phyloP scores from a whole-genome alignment of 1,139 yeast genomes.

The Nakaseomyces kungkrabaensis region DNA sequence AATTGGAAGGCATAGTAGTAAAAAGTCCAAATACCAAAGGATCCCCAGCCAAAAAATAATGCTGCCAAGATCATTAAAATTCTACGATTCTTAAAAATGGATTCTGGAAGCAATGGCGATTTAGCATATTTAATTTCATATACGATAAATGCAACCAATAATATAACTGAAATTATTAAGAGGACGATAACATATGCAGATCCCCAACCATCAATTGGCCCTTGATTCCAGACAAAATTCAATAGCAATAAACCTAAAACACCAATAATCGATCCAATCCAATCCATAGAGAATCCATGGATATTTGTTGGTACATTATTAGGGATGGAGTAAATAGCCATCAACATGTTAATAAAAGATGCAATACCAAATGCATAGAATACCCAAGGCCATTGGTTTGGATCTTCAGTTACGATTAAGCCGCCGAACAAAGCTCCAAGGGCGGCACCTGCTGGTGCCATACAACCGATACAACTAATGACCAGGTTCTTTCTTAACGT shows the following conservation, averaged over 20 bases:
- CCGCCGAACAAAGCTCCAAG: slow-evolving; percentile 43
- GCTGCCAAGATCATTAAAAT: slow-evolving; percentile 30
- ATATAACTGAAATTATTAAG: slow-evolving; percentile 34
- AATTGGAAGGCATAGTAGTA: slow-evolving; percentile 33
- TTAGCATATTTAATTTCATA: slow-evolving; percentile 25
- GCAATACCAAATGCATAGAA: slow-evolving; percentile 39
- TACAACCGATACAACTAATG: slow-evolving; percentile 44
- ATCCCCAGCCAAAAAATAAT: slow-evolving; percentile 44
- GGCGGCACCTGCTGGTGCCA: slow-evolving; percentile 48
- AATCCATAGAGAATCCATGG: slow-evolving; percentile 31
- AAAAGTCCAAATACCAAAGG: slow-evolving; percentile 44
- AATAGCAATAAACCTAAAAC: slow-evolving; percentile 39
- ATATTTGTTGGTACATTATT: slow-evolving; percentile 21
- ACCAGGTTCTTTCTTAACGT: slow-evolving; percentile 39
- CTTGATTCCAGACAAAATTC: slow-evolving; percentile 48
- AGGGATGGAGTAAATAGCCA: slow-evolving; percentile 35
- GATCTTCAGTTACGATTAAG: slow-evolving; percentile 34
- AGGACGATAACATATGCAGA: slow-evolving; percentile 38
- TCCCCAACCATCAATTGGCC: slow-evolving; percentile 44
- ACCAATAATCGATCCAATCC: slow-evolving; percentile 39
- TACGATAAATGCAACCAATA: slow-evolving; percentile 26
- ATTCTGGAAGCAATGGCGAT: slow-evolving; percentile 39
- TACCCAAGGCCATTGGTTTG: slow-evolving; percentile 42
- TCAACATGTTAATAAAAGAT: slow-evolving; percentile 27
- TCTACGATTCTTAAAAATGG: slow-evolving; percentile 31